Evolutionary conservation across 169 alveolate genomes (phyloP).

Genomic region (Amoebophrya sp.): DNA sequence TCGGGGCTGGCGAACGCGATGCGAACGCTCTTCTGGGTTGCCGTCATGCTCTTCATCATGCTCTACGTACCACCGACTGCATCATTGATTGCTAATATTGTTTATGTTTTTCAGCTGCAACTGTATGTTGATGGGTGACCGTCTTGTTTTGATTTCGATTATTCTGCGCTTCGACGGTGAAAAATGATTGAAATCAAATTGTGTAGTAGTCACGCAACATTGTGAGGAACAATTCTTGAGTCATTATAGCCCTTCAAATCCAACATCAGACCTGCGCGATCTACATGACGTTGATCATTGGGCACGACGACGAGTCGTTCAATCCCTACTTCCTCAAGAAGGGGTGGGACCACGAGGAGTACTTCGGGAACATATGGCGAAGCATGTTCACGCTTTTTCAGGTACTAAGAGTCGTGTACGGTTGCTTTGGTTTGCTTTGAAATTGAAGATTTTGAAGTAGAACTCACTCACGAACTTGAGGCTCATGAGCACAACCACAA

Average conservation of each 20-base stretch:
- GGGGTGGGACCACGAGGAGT: background rate
- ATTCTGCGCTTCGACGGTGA: too few relatives aligned
- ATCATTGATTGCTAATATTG: background rate
- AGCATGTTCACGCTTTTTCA: background rate
- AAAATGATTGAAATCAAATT: too few relatives aligned
- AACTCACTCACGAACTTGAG: too few relatives aligned
- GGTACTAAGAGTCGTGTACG: background rate
- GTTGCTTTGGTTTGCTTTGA: background rate
- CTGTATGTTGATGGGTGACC: background rate
- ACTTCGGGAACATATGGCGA: background rate
- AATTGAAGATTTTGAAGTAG: too few relatives aligned
- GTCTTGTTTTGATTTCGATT: background rate
- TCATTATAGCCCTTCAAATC: too few relatives aligned
- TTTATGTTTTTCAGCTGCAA: too few relatives aligned
- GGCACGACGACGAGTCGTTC: background rate
- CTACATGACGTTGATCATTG: background rate
- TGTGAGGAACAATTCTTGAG: too few relatives aligned
- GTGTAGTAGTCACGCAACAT: too few relatives aligned
- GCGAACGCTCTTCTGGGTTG: conserved; percentile 4
- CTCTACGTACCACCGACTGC: too few relatives aligned
- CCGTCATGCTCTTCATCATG: background rate
- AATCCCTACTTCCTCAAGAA: background rate
- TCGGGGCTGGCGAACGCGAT: background rate
- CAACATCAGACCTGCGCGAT: background rate
- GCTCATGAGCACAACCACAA: too few relatives aligned